Percentiles rank a stretch among this genome's conserved stretches.
phyloP scores from a whole-genome alignment of 2,329 filamentous ascomycete genomes.

The Penicillium fuscoglaucum region DNA sequence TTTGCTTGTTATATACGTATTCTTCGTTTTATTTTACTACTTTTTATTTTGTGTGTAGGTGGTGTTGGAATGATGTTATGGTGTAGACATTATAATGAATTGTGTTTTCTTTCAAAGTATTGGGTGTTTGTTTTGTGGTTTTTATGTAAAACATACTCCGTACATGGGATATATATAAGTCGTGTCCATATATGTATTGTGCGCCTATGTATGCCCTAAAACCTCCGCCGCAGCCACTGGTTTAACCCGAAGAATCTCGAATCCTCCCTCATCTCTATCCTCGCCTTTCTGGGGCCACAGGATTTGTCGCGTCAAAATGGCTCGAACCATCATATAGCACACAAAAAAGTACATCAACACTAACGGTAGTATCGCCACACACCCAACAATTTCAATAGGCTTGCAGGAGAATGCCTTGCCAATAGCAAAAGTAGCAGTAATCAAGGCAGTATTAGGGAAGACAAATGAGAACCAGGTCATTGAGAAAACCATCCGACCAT shows the following conservation, averaged over 20 bases:
- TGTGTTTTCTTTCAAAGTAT: no score
- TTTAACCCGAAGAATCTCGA: slow-evolving; percentile 42
- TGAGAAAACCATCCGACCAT: slow-evolving; percentile 67
- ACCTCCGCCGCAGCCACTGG: slow-evolving; percentile 23
- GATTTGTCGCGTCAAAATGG: slow-evolving; percentile 66
- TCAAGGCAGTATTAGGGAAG: slow-evolving; percentile 75
- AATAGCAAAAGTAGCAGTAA: slow-evolving; percentile 71
- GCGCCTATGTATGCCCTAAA: neutral
- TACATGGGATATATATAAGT: neutral
- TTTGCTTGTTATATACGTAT: neutral
- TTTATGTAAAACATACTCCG: neutral
- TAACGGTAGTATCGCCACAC: slow-evolving; percentile 65
- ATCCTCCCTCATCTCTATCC: slow-evolving; percentile 63
- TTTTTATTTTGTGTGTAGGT: no score
- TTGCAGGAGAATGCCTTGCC: slow-evolving; percentile 60
- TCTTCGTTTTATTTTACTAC: neutral
- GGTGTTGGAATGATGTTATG: no score
- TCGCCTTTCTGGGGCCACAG: slow-evolving; percentile 74
- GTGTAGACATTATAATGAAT: no score
- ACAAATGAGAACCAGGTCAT: slow-evolving; percentile 87
- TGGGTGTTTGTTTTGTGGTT: no score
- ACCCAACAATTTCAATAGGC: slow-evolving; percentile 66
- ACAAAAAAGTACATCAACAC: slow-evolving; percentile 69
- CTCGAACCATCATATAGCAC: slow-evolving; percentile 67
- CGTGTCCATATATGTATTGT: neutral